Base-by-base conservation (phyloP, 805 yeast genomes). In the Yarrowia sp. region DNA sequence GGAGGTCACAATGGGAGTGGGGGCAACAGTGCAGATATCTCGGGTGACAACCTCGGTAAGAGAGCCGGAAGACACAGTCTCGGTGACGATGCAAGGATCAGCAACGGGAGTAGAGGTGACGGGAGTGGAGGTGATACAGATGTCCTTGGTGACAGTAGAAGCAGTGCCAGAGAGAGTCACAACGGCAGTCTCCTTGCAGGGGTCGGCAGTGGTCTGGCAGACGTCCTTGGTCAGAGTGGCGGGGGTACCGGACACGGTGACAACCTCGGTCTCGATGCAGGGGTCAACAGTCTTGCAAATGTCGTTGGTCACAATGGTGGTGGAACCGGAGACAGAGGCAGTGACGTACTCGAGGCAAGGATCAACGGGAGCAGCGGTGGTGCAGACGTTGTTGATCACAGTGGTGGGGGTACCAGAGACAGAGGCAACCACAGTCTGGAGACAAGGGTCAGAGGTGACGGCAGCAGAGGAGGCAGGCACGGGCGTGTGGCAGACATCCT, bases 151-250 rank as follows among this genome's bases (percentile, higher is more conserved):
- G 17, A 50, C 56, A 10, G 42, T 52, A 13, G 56, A 12, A 12
- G 30, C 24, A 14, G 42, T 36, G 3, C 56, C 56, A 13, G 56
- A 34, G 15, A 52, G 20, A 36, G 56, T 52, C 33, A 52, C 42
- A 7, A 36, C 15, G 8, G 40, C 40, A 17, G 56, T 52, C 56
- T 52, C 56, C 7, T 19, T 19, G 17, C 56, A 52, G 9, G 56
- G 56, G 56, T 52, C 56, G 42, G 56, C 15, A n/a, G 56, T n/a
- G n/a, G 56, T 52, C 40, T 20, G 20, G 42, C 56, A 52, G 9
- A 52, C 30, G 24, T 52, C 56, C 42, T 52, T 52, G 17, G 56
- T 52, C 33, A 34, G 42, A 33, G 55, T 50, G 15, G 34, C 55
- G 24, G 55, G 55, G 5, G 55, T 50, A 14, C 55, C 55, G 24